These are phyloP conservation scores for Plantago elongata DNA, from an alignment of 257 asterid genomes.

Conservation along the genomic window DNA sequence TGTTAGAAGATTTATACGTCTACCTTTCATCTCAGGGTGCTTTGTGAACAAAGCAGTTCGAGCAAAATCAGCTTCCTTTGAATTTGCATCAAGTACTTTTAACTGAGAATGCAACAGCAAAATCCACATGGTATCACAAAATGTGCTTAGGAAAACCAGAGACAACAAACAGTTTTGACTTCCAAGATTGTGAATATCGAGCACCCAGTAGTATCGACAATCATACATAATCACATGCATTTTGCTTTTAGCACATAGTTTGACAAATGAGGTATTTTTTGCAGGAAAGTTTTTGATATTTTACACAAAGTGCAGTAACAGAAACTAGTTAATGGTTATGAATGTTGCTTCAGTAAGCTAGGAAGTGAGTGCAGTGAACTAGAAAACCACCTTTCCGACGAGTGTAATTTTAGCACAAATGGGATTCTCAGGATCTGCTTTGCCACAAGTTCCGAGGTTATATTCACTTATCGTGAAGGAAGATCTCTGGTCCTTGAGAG, in stretches of 20 bases:
- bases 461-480: constrained; percentile 78
- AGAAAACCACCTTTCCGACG: constrained; percentile 59
- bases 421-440: constrained; percentile 75
- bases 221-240: too few relatives aligned
- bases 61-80: constrained; percentile 63
- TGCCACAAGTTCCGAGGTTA: constrained; percentile 67
- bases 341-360: not conserved
- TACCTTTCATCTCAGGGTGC: constrained; percentile 84
- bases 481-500: constrained; percentile 62
- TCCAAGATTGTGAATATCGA: too few relatives aligned
- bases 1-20: constrained; percentile 6
- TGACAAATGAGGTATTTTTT: too few relatives aligned
- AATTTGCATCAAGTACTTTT: constrained; percentile 37
- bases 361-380: not conserved
- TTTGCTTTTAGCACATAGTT: too few relatives aligned
- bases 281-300: too few relatives aligned
- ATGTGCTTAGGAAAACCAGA: too few relatives aligned
- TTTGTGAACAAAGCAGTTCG: constrained; percentile 58
- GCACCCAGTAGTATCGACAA: too few relatives aligned
- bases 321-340: too few relatives aligned
- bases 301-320: too few relatives aligned
- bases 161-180: too few relatives aligned
- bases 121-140: too few relatives aligned
- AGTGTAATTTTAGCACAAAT: constrained; percentile 77
- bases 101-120: constrained; percentile 39